Base-by-base conservation (phyloP, 2,329 filamentous ascomycete genomes). In the Xylariaceae sp. region DNA sequence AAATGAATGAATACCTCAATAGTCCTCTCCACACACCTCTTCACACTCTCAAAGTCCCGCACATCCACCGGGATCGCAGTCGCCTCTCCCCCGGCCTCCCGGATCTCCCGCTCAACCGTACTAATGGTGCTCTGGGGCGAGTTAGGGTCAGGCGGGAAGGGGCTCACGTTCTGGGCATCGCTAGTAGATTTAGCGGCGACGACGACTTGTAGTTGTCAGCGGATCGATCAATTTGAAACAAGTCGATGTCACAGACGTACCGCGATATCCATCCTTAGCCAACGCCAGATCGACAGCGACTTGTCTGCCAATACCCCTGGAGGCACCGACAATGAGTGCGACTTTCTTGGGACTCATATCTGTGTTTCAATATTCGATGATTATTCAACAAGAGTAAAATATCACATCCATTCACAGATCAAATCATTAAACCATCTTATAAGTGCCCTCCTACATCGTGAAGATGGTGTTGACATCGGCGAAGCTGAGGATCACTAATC, bases 231-330 rank as follows among this genome's bases (percentile, higher is more conserved):
- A 8, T n/a, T 23, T 2, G 39, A 13, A 51, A n/a, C 5, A 2
- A 30, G 6, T 50, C 18, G 8, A 13, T n/a, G 5, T 10, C 7
- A 9, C 41, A n/a, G 13, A 2, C 69, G 51, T 75, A 90, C 90
- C 88, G 56, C 81, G 77, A 70, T 92, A 93, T 44, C 84, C 86
- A 64, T 86, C 80, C 66, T 77, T 83, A 6, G 89, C 88, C 3
- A 95, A 78, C 69, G 89, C 88, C 2, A 95, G 78, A 69, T 91
- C 88, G 67, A 95, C 81, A 58, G 90, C 89, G 45, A 94, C 79
- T 72, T 94, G 90, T 47, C 89, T 80, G 51, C 90, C 90, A 64
- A 95, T 93, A 44, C 90, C 90, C 62, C 90, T 78, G 0, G 89
- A 92, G 1, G 88, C 89, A 45, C 89, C 89, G 17, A 92, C 80